Base-by-base conservation (phyloP, 1,284 basidiomycete genomes). In the Fistulina hepatica region DNA sequence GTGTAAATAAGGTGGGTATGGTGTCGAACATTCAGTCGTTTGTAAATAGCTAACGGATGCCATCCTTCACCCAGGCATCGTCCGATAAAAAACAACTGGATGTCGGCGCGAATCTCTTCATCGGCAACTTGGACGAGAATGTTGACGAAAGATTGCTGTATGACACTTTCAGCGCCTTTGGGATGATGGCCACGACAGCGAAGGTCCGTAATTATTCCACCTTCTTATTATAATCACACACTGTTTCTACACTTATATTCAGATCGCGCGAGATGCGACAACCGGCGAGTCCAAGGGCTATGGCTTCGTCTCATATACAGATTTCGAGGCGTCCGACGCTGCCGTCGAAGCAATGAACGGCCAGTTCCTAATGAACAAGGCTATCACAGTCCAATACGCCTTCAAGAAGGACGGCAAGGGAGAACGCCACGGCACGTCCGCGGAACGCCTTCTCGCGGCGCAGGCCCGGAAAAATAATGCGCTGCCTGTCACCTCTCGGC, bases 401-500 rank as follows among this genome's bases (percentile, higher is more conserved):
- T 94, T 97, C 73, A 97, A 97, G 61, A 97, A 97, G 65, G 95
- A 98, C 52, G 90, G 89, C 39, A 97, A 97, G 59, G 92, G 93
- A 44, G 94, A 98, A 59, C 76, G 93, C 12, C 95, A 98, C 53
- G 95, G 94, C 24, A 95, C 93, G 4, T 71, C 85, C 15, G 93
- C 95, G 2, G 94, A 98, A 62, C 81, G 94, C 43, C 72, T 97
- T 32, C 76, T 98, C 47, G 92, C 94, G 2, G 81, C 89, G 2
- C 92, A 97, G 60, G 94, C 95, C 26, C 76, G 91, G 50, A 94
- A 94, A 60, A 92, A 94, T 60, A 91, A 91, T 47, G 86, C 86
- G 1, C 65, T 91, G 2, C 88, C 89, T 3, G 72, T 76, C 36
- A 67, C 68, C 24, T 71, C 78, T 9, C 74, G 82, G 0, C 82